phyloP scores from a whole-genome alignment of 148 eudicot species.

The Cornus suecica region DNA sequence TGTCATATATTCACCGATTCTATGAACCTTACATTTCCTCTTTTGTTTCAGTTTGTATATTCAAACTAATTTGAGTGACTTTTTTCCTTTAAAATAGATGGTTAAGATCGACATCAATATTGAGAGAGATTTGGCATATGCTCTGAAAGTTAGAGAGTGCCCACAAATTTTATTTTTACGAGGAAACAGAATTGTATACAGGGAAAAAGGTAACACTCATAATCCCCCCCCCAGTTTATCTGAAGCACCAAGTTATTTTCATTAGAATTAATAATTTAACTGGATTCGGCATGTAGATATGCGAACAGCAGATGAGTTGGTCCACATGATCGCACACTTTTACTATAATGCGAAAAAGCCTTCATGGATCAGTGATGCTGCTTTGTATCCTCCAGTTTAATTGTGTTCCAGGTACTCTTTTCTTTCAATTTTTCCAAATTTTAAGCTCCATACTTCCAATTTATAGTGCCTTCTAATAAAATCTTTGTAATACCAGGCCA shows the following conservation, averaged over 20 bases:
- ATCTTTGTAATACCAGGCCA: neutral
- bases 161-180: constrained; percentile 75
- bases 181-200: constrained; percentile 68
- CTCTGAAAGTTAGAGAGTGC: constrained; percentile 74
- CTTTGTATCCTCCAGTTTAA: constrained; percentile 20
- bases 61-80: neutral
- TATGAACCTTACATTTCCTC: neutral
- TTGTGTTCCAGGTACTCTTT: neutral
- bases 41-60: neutral
- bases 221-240: neutral
- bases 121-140: constrained; percentile 88
- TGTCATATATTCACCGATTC: neutral
- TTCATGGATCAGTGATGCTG: constrained; percentile 55
- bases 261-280: too few relatives aligned
- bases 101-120: constrained; percentile 86
- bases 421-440: neutral
- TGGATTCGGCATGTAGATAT: constrained; percentile 36
- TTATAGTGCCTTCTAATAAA: neutral
- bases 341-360: constrained; percentile 92
- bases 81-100: constrained; percentile 40
- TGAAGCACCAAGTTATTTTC: constrained; percentile 4
- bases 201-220: constrained; percentile 58
- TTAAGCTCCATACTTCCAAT: neutral
- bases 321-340: constrained; percentile 88
- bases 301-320: constrained; percentile 83